phyloP scores from a whole-genome alignment of 805 yeast genomes.

The Yamadazyma kitorensis region DNA sequence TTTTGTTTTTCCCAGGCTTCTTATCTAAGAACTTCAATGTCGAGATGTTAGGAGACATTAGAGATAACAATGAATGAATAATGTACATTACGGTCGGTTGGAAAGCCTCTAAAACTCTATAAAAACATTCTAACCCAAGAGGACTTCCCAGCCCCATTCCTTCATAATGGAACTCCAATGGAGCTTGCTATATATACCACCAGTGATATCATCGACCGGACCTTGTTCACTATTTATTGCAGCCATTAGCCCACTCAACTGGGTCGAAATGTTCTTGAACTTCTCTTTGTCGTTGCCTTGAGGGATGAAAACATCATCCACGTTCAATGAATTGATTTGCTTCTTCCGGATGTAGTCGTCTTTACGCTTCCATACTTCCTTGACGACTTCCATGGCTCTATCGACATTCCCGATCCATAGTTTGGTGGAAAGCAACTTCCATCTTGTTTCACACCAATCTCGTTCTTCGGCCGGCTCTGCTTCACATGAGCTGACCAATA shows the following conservation, averaged over 20 bases:
- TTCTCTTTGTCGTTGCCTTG: constrained; percentile 17
- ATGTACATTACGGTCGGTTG: no score
- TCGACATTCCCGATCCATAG: constrained; percentile 69
- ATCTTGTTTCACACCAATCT: constrained; percentile 57
- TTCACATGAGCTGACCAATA: constrained; percentile 65
- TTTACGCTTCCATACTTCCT: constrained; percentile 68
- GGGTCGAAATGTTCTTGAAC: constrained; percentile 26
- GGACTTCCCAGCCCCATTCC: constrained; percentile 76
- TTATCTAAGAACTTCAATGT: no score
- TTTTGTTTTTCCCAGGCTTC: no score
- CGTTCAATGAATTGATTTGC: constrained; percentile 13
- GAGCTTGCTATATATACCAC: constrained; percentile 46
- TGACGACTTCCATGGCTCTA: constrained; percentile 63
- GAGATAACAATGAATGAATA: no score
- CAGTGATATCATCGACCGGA: constrained; percentile 29
- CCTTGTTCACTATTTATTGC: constrained; percentile 31
- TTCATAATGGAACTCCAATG: constrained; percentile 73
- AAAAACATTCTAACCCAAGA: constrained; percentile 51
- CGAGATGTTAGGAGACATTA: no score
- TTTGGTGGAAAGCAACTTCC: constrained; percentile 51
- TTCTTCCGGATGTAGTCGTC: constrained; percentile 38
- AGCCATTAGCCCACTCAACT: constrained; percentile 40
- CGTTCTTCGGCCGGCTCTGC: constrained; percentile 57
- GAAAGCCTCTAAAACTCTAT: no score
- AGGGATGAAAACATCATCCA: constrained; percentile 14